A percentile compares a stretch with the other conserved stretches of the same genome.
Conservation (phyloP, 148 eudicot species). For the Silene conica region DNA sequence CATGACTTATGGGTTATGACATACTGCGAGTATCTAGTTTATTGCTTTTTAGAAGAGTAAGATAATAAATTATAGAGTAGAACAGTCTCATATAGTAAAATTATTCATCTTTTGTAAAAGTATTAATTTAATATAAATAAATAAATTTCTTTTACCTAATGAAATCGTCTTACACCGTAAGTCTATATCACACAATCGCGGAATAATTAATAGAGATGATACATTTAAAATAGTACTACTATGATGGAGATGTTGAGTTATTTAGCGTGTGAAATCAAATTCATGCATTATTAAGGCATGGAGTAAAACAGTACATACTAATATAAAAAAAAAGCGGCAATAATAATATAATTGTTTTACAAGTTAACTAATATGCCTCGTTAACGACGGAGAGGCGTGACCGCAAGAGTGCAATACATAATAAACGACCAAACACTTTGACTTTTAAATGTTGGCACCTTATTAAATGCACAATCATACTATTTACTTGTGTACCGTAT, state of each 20-base stretch:
- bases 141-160: too few relatives aligned
- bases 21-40: too few relatives aligned
- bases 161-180: too few relatives aligned
- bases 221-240: neutral
- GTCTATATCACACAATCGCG: too few relatives aligned
- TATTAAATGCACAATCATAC: neutral
- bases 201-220: too few relatives aligned
- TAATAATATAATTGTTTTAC: neutral
- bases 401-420: neutral
- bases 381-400: neutral
- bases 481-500: too few relatives aligned
- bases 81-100: too few relatives aligned
- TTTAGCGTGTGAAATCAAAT: slow-evolving; percentile 18
- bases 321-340: neutral
- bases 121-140: too few relatives aligned
- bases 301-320: neutral
- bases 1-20: too few relatives aligned
- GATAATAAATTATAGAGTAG: too few relatives aligned
- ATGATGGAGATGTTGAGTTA: neutral
- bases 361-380: neutral
- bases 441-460: neutral
- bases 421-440: neutral
- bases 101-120: too few relatives aligned
- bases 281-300: neutral
- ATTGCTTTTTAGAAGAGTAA: too few relatives aligned